These are phyloP conservation scores for Globisporangium cederbergense DNA, from an alignment of 352 stramenopile species.

Conservation along the genomic window DNA sequence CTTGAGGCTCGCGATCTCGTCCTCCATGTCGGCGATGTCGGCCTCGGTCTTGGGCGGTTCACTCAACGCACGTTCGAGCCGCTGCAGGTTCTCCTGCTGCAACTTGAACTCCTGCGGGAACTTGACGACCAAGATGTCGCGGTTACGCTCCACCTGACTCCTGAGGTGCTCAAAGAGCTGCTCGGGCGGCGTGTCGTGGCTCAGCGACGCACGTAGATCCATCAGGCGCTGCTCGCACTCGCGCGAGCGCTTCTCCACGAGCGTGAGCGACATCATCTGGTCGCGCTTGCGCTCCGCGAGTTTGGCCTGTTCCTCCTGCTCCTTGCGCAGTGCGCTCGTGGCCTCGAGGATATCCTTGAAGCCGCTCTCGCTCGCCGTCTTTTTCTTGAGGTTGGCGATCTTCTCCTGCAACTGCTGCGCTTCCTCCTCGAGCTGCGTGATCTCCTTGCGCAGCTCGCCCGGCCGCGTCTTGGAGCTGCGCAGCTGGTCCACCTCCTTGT, in stretches of 20 bases:
- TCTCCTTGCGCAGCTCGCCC: conserved; percentile 87
- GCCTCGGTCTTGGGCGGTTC: conserved; percentile 81
- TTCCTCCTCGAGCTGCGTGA: conserved; percentile 91
- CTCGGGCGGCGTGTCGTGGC: conserved; percentile 76
- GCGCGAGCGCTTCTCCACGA: conserved; percentile 76
- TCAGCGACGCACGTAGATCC: conserved; percentile 69
- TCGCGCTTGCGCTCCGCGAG: conserved; percentile 87
- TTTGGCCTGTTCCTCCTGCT: conserved; percentile 93
- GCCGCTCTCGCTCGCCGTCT: conserved; percentile 68
- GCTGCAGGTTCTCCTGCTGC: conserved; percentile 73
- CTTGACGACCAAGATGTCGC: conserved; percentile 58
- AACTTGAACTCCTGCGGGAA: conserved; percentile 76
- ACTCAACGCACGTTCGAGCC: conserved; percentile 63
- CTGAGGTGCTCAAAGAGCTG: conserved; percentile 86
- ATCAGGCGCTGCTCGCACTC: conserved; percentile 72
- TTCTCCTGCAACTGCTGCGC: conserved; percentile 88
- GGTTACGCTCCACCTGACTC: conserved; percentile 73
- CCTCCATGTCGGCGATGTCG: conserved; percentile 87
- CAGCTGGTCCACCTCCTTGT: conserved; percentile 89
- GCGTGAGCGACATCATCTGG: conserved; percentile 82
- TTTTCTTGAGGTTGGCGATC: conserved; percentile 88
- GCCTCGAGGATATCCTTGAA: conserved; percentile 90
- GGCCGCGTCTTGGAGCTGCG: conserved; percentile 73
- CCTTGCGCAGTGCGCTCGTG: conserved; percentile 89
- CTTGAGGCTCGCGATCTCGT: conserved; percentile 67